Conservation (phyloP, 1,284 basidiomycete species). For the Sphagnurus paluster region DNA sequence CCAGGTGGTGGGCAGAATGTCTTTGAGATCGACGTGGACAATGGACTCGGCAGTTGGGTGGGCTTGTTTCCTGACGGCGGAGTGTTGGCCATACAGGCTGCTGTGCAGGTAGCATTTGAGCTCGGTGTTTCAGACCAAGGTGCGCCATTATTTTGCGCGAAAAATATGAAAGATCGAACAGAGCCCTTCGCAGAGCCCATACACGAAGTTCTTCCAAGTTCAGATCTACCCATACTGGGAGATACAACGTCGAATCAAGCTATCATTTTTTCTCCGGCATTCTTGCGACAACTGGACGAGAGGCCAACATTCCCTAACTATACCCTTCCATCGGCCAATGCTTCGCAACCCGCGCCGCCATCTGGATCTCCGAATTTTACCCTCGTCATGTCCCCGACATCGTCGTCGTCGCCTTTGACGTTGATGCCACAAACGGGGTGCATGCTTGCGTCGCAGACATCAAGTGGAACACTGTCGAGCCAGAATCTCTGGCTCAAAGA, state of each 20-base stretch:
- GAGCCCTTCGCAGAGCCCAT: conserved; percentile 35
- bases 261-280: conserved; percentile 72
- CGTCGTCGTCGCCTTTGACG: conserved; percentile 33
- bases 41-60: conserved; percentile 62
- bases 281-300: conserved; percentile 20
- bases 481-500: conserved; percentile 57
- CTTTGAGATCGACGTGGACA: conserved; percentile 48
- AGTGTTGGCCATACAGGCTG: conserved; percentile 47
- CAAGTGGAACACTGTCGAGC: conserved; percentile 37
- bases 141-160: conserved; percentile 23
- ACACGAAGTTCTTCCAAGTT: conserved; percentile 39
- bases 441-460: conserved; percentile 37
- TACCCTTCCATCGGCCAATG: conserved; percentile 64
- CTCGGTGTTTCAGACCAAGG: conserved; percentile 56
- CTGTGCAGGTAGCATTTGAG: conserved; percentile 48
- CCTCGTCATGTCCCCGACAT: conserved; percentile 53
- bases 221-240: conserved; percentile 58
- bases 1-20: conserved; percentile 42
- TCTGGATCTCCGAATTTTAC: conserved; percentile 50
- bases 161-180: not conserved
- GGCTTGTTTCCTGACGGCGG: conserved; percentile 47
- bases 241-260: conserved; percentile 78
- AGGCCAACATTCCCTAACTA: conserved; percentile 78
- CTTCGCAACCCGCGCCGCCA: conserved; percentile 43
- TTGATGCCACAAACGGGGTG: conserved; percentile 62